Evolutionary conservation across 176 grass and related monocot species (phyloP), one percentile per base, ranked within the genome.

Genomic region (Ensete ventricosum): DNA sequence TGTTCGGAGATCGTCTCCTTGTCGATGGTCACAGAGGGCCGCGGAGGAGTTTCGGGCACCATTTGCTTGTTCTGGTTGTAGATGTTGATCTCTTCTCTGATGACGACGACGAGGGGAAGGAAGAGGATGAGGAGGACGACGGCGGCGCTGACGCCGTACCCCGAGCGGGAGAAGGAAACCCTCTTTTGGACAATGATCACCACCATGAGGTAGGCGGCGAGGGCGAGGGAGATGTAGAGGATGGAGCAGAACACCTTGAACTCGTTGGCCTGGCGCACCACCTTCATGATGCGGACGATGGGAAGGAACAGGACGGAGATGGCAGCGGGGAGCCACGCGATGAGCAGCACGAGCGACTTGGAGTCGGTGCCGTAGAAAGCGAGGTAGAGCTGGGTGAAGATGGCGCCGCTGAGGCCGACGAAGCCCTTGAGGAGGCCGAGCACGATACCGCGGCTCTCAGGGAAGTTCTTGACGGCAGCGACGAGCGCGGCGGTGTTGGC

Each of bases 371-470:
- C 84, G 66, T 96, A 96, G 74, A 91, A 81, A 52, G 84, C 77
- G 8, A 79, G 81, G 82, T 92, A 92, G 20, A 96, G 82, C 78
- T 96, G 89, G 75, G 93, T 92, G 83, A 96, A 92, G 53, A 92
- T 84, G 59, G 93, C 93, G 24, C 93, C 93, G 72, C 89, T 92
- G 67, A 96, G 86, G 0, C 89, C 93, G 0, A 92, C 87, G 75
- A 90, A 96, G 0, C 89, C 89, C 76, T 92, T 96, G 27, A 96
- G 87, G 0, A 96, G 73, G 0, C 85, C 91, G 0, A 96, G 83
- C 77, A 96, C 83, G 9, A 91, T 78, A 53, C 88, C 88, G 1
- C 85, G 85, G 63, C 84, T 81, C 79, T 84, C 88, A 0, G 85
- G 91, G 64, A 91, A 91, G 83, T 96, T 96, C 85, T 91, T 91